Evolutionary conservation across 345 rosid genomes (phyloP).

Genomic region (Pseudoturritis turrita): DNA sequence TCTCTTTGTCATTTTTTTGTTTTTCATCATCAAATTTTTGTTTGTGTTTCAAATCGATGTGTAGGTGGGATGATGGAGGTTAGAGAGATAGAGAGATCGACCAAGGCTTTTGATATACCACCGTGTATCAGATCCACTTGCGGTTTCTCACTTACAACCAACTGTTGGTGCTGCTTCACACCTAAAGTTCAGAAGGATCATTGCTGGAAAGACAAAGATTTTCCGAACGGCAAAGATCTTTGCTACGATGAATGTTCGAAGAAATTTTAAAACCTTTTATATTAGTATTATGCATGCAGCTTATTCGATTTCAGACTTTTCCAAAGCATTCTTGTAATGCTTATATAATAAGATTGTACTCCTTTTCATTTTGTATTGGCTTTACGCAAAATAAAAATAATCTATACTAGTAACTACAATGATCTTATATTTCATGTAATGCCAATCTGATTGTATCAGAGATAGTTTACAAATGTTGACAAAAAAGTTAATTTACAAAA

Average conservation of each 20-base stretch:
- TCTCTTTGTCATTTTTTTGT: too few relatives aligned
- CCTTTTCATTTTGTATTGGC: too few relatives aligned
- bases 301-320: background rate
- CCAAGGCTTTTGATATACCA: background rate
- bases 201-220: background rate
- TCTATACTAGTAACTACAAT: too few relatives aligned
- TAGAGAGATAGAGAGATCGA: background rate
- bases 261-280: background rate
- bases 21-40: background rate
- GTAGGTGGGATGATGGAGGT: background rate
- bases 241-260: background rate
- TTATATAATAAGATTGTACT: too few relatives aligned
- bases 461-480: too few relatives aligned
- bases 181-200: background rate
- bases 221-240: background rate
- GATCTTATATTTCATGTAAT: too few relatives aligned
- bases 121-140: background rate
- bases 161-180: background rate
- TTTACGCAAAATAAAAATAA: too few relatives aligned
- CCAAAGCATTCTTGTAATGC: background rate
- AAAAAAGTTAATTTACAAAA: too few relatives aligned
- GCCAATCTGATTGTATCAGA: too few relatives aligned
- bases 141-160: too few relatives aligned
- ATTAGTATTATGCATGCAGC: too few relatives aligned
- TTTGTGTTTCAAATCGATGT: background rate